Evolutionary conservation across 345 rosid genomes (phyloP), one percentile per base, ranked within the genome.

Genomic region (Salix exigua): DNA sequence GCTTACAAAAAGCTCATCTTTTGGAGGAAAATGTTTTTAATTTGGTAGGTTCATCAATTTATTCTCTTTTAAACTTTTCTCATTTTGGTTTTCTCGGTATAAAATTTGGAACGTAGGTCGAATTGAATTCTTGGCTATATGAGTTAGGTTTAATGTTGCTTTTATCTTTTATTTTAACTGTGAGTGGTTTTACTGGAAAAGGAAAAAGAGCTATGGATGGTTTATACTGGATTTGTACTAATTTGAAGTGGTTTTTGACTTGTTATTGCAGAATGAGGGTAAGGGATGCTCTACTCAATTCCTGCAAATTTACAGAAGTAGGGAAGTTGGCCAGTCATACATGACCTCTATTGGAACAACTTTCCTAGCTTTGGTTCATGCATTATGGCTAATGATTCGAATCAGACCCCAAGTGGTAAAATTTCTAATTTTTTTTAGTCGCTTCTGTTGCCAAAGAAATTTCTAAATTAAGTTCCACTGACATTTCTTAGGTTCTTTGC

Each of bases 241-340:
- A 7, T 61, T 40, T 19, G 26, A 37, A 63, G 53, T 78, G 64
- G 25, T 72, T 44, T 77, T 55, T 75, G 4, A 46, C 6, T 0
- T 46, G 6, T 58, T 76, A 30, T 55, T 73, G 71, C 84, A 89
- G 95, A 75, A 28, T 72, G 88, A 48, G 40, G 25, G 60, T 33
- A 87, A 80, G 77, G 83, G 73, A 66, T 68, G 26, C 35, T 68
- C 87, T 9, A 85, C 84, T n/a, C 82, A 85, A 84, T 91, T 85
- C 73, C 81, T 86, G 89, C 94, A 89, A 83, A 92, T 93, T 65
- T 91, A 90, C 75, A 91, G 97, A 81, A 96, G 98, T 80, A 86
- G 99, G 77, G 98, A 96, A 87, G 99, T 93, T 75, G 99, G 98
- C 68, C 98, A 93, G 75, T 93, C 97, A 23, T 93, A 92, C 77